A percentile compares a stretch with the other conserved stretches of the same genome.
phyloP scores from a whole-genome alignment of 106 monocot species.

The Phalaenopsis aphrodite region DNA sequence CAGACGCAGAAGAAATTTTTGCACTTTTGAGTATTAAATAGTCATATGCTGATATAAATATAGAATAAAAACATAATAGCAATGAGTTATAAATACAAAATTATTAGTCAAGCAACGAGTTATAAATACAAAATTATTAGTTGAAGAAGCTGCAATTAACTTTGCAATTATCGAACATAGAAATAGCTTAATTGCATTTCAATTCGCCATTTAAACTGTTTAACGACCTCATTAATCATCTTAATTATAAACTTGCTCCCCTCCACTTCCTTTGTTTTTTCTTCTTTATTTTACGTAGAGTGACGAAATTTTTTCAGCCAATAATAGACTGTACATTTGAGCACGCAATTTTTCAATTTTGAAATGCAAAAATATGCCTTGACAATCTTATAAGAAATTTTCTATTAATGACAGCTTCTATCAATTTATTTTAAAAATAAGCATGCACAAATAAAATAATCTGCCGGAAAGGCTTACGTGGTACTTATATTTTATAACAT shows the following conservation, averaged over 20 bases:
- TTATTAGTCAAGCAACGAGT: background rate
- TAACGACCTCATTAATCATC: background rate
- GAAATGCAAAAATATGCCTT: too few species aligned
- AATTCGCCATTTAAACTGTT: background rate
- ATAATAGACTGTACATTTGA: too few species aligned
- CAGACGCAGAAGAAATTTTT: constrained; percentile 4
- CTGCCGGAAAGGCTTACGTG: background rate
- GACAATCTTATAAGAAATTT: too few species aligned
- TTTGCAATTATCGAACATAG: background rate
- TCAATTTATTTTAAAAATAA: background rate
- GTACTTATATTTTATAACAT: too few species aligned
- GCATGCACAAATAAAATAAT: background rate
- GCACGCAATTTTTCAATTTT: too few species aligned
- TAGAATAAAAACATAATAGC: background rate
- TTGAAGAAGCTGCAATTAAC: background rate
- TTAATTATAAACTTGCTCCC: too few species aligned
- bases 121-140: background rate
- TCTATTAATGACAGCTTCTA: background rate
- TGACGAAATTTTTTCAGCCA: too few species aligned
- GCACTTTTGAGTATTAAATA: background rate
- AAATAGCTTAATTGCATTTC: background rate
- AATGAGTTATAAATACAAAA: background rate
- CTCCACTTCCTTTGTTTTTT: too few species aligned
- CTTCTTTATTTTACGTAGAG: too few species aligned
- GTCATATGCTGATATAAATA: background rate